Evolutionary conservation across 73 alveolate species (phyloP).

Genomic region (Paramecium biaurelia): DNA sequence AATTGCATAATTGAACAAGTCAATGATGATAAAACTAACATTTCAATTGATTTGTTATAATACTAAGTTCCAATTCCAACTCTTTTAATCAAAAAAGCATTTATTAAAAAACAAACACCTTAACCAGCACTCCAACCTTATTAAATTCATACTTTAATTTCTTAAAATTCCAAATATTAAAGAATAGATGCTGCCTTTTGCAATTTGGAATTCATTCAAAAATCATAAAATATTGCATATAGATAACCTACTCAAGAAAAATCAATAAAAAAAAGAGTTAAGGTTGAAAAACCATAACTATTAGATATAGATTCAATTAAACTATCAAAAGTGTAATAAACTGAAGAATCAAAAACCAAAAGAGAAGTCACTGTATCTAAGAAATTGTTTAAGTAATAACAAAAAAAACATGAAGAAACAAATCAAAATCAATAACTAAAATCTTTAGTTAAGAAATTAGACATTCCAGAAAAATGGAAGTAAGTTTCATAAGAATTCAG

Average conservation of each 20-base stretch:
- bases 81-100: background rate
- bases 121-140: background rate
- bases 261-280: background rate
- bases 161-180: background rate
- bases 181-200: background rate
- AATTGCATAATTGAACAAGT: background rate
- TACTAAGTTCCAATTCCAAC: background rate
- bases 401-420: background rate
- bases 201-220: background rate
- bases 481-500: background rate
- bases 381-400: background rate
- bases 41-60: background rate
- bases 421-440: background rate
- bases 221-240: background rate
- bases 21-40: background rate
- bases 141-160: background rate
- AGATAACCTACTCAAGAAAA: background rate
- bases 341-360: background rate
- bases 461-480: conserved; percentile 24
- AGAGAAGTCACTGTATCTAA: background rate
- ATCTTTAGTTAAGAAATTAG: background rate
- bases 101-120: background rate
- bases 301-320: background rate
- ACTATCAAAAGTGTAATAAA: background rate
- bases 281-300: background rate